phyloP scores from a whole-genome alignment of 2,329 filamentous ascomycete species.

The Biscogniauxia sp. region DNA sequence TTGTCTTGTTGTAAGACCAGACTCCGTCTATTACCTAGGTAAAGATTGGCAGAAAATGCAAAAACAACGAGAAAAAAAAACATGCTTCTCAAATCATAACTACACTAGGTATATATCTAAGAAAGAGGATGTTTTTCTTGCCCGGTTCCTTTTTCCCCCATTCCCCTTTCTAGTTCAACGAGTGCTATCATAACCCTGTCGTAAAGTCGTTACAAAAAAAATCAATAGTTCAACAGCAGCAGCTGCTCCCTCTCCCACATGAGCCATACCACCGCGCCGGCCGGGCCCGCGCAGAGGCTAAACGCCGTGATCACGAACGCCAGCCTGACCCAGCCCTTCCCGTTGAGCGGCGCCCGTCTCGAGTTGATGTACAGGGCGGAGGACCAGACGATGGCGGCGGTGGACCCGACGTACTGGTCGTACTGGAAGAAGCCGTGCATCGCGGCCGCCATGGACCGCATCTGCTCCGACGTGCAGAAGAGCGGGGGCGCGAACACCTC shows the following conservation, averaged over 20 bases:
- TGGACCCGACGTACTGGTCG: slow-evolving; percentile 19
- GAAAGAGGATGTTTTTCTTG: too few species aligned
- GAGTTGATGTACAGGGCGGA: slow-evolving; percentile 15
- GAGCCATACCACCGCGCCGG: slow-evolving; percentile 17
- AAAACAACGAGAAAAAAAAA: too few species aligned
- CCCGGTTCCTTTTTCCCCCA: too few species aligned
- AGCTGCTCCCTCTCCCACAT: slow-evolving; percentile 19
- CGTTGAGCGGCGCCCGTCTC: slow-evolving; percentile 6
- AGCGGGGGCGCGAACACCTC: slow-evolving; percentile 16
- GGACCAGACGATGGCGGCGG: slow-evolving; percentile 15
- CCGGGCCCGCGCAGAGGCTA: slow-evolving; percentile 11
- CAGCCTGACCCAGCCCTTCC: slow-evolving; percentile 11
- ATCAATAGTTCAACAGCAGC: slow-evolving; percentile 3
- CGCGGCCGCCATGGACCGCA: slow-evolving; percentile 15
- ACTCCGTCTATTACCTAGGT: too few species aligned
- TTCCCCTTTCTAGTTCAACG: background rate
- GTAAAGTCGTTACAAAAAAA: background rate
- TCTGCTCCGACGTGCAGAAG: slow-evolving; percentile 14
- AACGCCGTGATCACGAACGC: slow-evolving; percentile 10
- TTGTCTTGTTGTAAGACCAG: too few species aligned
- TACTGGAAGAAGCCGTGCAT: slow-evolving; percentile 21
- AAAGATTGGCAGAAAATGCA: too few species aligned
- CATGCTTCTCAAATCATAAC: too few species aligned
- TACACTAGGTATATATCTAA: too few species aligned
- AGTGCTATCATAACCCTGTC: background rate